Conservation (phyloP, 768 basidiomycete genomes). For the Filobasidium floriforme region DNA sequence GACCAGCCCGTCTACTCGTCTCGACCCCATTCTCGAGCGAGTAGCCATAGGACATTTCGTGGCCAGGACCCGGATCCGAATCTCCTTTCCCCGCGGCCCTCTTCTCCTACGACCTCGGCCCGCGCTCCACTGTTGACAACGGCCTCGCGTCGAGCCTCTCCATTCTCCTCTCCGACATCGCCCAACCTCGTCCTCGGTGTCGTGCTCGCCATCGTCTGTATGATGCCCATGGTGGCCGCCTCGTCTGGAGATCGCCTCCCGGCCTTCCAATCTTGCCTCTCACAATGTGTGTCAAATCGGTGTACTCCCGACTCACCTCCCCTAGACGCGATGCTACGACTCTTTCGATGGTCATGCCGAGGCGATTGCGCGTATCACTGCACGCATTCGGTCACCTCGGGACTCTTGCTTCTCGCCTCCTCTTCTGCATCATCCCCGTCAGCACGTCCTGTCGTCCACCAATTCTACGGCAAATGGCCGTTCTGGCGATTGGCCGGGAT, state of each 20-base stretch:
- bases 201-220: constrained; percentile 13
- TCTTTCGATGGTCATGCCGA: constrained; percentile 77
- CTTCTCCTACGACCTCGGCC: not conserved
- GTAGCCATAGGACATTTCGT: not conserved
- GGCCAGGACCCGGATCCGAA: not conserved
- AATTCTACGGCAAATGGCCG: constrained; percentile 88
- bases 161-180: not conserved
- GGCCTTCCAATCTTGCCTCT: constrained; percentile 54
- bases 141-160: constrained; percentile 1
- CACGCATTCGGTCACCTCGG: constrained; percentile 68
- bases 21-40: not conserved
- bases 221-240: constrained; percentile 43
- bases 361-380: constrained; percentile 86
- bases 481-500: constrained; percentile 81
- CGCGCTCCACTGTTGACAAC: not conserved
- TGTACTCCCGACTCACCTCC: constrained; percentile 48
- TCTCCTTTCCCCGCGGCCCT: not conserved
- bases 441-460: constrained; percentile 26
- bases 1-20: not conserved
- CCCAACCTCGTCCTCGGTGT: constrained; percentile 2
- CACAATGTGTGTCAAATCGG: constrained; percentile 47
- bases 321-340: constrained; percentile 54
- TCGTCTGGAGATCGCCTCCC: constrained; percentile 60
- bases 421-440: constrained; percentile 35
- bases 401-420: constrained; percentile 15